Base-by-base conservation (phyloP, 768 basidiomycete species). In the Tulasnella sp. region DNA sequence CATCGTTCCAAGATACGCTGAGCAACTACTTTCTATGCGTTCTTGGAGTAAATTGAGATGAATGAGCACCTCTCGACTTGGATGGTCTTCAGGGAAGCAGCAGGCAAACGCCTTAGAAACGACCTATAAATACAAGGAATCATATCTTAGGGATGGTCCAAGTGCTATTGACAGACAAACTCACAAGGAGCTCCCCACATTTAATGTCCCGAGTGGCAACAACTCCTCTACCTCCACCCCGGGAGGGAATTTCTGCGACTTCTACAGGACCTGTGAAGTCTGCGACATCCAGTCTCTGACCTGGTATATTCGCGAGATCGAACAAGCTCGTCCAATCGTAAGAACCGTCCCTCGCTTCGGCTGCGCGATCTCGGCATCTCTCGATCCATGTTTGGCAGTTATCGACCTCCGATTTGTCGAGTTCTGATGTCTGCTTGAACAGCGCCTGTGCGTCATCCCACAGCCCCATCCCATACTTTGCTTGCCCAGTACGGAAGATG, bases 91-190 rank as follows among this genome's bases (percentile, higher is more conserved):
- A 38, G 5, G 15, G 34, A 38, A 67, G 5, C 54, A 58, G 11
- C 64, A 64, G 10, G 63, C 66, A 45, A 70, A 69, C 2, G 70
- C 67, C 54, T 70, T 72, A 2, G 68, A 19, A 10, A 69, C 68
- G 29, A 70, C 27, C 56, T 58, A 38, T 24, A 15, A 15, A 10
- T 1, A 50, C 38, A 56, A 10, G 56, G 7, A 51, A 42, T n/a
- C 26, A 49, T 17, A 3, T 34, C 3, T n/a, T n/a, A 58, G 5
- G 5, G 11, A 24, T 21, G 3, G n/a, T 26, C 17, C 1, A 21
- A 26, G 0, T 42, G 27, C 1, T n/a, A 1, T 17, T 0, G 19
- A 21, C 24, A 9, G 19, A 47, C 10, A 15, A 7, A n/a, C 55
- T 61, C 30, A 56, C 50, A 23, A 64, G 48, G 3, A 64, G 38